Evolutionary conservation across 805 yeast species (phyloP).

Genomic region (Spathaspora gorwiae): DNA sequence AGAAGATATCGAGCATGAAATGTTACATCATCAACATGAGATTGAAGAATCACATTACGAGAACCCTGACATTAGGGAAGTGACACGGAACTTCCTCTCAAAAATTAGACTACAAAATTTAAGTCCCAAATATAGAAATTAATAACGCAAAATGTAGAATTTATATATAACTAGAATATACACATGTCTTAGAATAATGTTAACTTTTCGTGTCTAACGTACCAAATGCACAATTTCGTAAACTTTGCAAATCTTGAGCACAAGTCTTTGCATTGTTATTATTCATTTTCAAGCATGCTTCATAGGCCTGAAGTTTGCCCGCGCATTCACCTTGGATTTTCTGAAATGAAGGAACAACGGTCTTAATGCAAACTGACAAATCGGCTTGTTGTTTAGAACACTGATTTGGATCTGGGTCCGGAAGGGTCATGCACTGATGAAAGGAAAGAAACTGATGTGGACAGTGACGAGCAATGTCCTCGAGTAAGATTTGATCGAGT

Average conservation of each 20-base stretch:
- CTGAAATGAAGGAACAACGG: slow-evolving; percentile 65
- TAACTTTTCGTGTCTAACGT: slow-evolving; percentile 17
- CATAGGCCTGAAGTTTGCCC: slow-evolving; percentile 55
- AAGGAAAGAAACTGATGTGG: slow-evolving; percentile 69
- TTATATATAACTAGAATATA: neutral
- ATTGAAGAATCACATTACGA: slow-evolving; percentile 52
- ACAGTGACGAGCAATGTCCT: slow-evolving; percentile 72
- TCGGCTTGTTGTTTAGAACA: slow-evolving; percentile 55
- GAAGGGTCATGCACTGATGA: slow-evolving; percentile 65
- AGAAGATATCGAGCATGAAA: slow-evolving; percentile 86
- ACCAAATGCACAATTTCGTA: slow-evolving; percentile 62
- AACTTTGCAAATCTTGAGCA: slow-evolving; percentile 44
- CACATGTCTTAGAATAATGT: neutral
- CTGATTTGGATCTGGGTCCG: slow-evolving; percentile 44
- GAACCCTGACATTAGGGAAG: slow-evolving; percentile 22
- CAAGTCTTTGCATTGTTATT: slow-evolving; percentile 47
- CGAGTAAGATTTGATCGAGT: slow-evolving; percentile 70
- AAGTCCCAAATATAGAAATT: slow-evolving; percentile 18
- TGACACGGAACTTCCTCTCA: slow-evolving; percentile 26
- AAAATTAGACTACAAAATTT: slow-evolving; percentile 28
- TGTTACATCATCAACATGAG: slow-evolving; percentile 81
- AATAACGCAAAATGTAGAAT: neutral
- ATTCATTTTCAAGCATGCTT: slow-evolving; percentile 54
- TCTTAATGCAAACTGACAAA: slow-evolving; percentile 59
- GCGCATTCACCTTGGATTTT: slow-evolving; percentile 62